These are phyloP conservation scores for Trypanosoma lewisi DNA, from an alignment of 208 protist genomes.

Conservation along the genomic window DNA sequence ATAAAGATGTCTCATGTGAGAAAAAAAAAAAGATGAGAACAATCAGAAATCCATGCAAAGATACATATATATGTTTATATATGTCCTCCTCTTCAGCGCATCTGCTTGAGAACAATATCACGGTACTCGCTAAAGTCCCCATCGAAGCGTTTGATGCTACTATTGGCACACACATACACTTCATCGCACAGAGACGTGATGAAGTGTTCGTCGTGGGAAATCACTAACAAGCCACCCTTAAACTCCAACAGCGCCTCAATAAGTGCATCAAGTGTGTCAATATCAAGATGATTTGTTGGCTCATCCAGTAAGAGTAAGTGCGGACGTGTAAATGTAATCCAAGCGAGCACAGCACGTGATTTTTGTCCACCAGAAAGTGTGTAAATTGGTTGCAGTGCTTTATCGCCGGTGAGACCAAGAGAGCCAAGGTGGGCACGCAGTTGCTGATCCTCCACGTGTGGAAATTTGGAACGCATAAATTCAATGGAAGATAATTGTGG, in stretches of 20 bases:
- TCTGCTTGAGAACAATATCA: conserved; percentile 65
- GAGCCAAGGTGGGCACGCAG: conserved; percentile 90
- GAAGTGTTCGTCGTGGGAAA: conserved; percentile 94
- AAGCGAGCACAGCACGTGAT: conserved; percentile 91
- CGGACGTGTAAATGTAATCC: conserved; percentile 91
- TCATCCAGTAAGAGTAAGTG: conserved; percentile 97
- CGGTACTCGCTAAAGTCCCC: conserved; percentile 90
- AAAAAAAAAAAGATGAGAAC: conserved; percentile 10
- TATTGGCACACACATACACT: conserved; percentile 85
- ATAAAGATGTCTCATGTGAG: neutral
- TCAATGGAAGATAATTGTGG: conserved; percentile 90
- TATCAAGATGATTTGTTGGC: conserved; percentile 95
- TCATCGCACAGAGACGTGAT: conserved; percentile 92
- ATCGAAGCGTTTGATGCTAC: conserved; percentile 74
- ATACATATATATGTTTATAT: neutral
- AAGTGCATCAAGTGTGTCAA: conserved; percentile 93
- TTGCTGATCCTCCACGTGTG: conserved; percentile 73
- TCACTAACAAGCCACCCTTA: conserved; percentile 89
- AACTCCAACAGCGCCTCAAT: conserved; percentile 88
- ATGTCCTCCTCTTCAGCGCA: conserved; percentile 48
- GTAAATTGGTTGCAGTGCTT: conserved; percentile 88
- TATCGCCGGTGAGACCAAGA: conserved; percentile 90
- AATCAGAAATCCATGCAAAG: neutral
- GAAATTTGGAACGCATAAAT: conserved; percentile 85
- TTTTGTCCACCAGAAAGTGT: conserved; percentile 95